Conservation (phyloP, 1,284 basidiomycete genomes). For the Gymnopus androsaceus region DNA sequence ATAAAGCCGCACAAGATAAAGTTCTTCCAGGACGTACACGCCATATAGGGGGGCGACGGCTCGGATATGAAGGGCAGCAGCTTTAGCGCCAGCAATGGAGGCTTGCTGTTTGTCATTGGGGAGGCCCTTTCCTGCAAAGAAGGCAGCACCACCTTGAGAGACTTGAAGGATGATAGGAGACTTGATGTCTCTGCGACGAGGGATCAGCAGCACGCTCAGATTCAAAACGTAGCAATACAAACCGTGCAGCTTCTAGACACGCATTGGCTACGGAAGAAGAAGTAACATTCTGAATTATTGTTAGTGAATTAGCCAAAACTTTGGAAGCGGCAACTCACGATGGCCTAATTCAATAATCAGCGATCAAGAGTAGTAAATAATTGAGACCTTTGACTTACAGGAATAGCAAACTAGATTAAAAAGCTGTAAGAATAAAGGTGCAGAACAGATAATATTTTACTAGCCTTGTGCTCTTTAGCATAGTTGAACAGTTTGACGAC, state of each 20-base stretch:
- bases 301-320: not conserved
- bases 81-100: slow-evolving; percentile 90
- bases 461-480: slow-evolving; percentile 79
- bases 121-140: slow-evolving; percentile 97
- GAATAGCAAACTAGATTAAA: slow-evolving; percentile 73
- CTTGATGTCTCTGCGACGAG: slow-evolving; percentile 70
- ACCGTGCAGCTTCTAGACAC: slow-evolving; percentile 87
- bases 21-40: slow-evolving; percentile 59
- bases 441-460: slow-evolving; percentile 24
- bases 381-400: slow-evolving; percentile 54
- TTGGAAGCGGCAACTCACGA: slow-evolving; percentile 52
- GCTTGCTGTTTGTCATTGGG: slow-evolving; percentile 96
- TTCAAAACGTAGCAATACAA: slow-evolving; percentile 17
- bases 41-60: slow-evolving; percentile 88
- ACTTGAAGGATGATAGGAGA: slow-evolving; percentile 97
- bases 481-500: slow-evolving; percentile 88
- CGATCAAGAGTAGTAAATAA: not conserved
- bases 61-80: slow-evolving; percentile 93
- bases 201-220: slow-evolving; percentile 6
- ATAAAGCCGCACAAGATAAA: slow-evolving; percentile 8
- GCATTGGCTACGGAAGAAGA: slow-evolving; percentile 89
- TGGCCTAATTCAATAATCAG: slow-evolving; percentile 48
- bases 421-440: not conserved
- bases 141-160: slow-evolving; percentile 95
- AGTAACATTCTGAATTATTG: slow-evolving; percentile 67